Base-by-base conservation (phyloP, 2,329 filamentous ascomycete genomes). In the Ascochyta viciae-villosae region DNA sequence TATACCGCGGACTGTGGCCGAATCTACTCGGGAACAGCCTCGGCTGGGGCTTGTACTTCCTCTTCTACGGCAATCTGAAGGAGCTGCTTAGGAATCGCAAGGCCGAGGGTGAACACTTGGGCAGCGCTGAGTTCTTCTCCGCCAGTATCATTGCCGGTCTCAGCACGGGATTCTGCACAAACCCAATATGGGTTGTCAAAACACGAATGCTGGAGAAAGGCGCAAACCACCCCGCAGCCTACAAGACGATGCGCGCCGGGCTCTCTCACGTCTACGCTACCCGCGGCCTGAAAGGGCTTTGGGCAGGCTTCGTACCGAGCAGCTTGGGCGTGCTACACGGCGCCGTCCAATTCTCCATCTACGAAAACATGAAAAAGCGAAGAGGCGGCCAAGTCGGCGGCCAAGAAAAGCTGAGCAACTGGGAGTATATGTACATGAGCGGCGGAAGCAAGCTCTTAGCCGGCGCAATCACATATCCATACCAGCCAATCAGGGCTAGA, bases 111-210 rank as follows among this genome's bases (percentile, higher is more conserved):
- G 67, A 75, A 50, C 69, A 77, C 31, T 80, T 91, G 31, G 77
- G 82, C 3, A 84, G 86, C 6, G 81, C 81, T 24, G 92, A 96
- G 76, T 96, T 93, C 79, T 94, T 97, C 73, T 68, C 89, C 42
- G 87, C 92, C 4, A 93, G 90, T 31, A 90, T 84, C 2, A 74
- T 79, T 34, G 83, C 85, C 66, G 83, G 94, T 27, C 81, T 89
- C 16, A 76, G 91, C 37, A 96, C 92, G 1, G 89, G 93, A 39
- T 78, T 91, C 27, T 82, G 94, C 63, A 98, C 95, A 27, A 98
- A 98, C 74, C 95, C 95, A 2, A 88, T 99, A 67, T 99, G 95
- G 95, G 95, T 99, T 3, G 87, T 99, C 74, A 98, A 98, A 81
- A 98, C 94, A 8, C 89, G 95, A 61, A 98, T 99, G 92, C 82